Percentiles rank a stretch among this genome's conserved stretches.
phyloP scores from a whole-genome alignment of 1,284 basidiomycete genomes.

The Cutaneotrichosporon sp. region DNA sequence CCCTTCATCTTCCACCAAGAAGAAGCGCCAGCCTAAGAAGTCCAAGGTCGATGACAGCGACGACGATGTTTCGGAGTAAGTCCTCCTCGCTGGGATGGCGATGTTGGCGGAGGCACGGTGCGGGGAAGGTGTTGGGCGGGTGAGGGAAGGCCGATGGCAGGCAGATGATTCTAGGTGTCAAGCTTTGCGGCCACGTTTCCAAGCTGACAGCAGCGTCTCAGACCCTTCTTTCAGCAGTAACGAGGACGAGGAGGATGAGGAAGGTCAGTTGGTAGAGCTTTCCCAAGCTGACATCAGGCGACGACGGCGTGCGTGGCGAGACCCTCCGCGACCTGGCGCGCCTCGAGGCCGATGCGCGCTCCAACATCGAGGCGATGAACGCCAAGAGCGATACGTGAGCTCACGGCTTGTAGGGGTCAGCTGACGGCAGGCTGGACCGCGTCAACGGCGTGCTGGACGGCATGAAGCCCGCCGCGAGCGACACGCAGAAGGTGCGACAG shows the following conservation, averaged over 20 bases:
- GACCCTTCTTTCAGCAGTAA: background rate
- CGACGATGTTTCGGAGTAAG: background rate
- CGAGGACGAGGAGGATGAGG: background rate
- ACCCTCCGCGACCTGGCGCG: background rate
- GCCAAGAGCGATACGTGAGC: background rate
- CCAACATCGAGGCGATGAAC: background rate
- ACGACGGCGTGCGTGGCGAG: background rate
- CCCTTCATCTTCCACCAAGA: background rate
- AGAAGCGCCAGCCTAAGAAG: background rate
- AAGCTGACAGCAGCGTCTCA: background rate
- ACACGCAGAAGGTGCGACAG: background rate
- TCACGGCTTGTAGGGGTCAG: no score
- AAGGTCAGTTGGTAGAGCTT: background rate
- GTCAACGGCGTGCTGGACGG: background rate
- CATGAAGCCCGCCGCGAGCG: background rate
- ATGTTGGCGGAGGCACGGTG: no score
- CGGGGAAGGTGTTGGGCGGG: background rate
- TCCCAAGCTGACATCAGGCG: background rate
- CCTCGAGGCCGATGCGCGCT: background rate
- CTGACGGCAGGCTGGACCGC: constrained; percentile 2
- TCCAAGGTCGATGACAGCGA: background rate
- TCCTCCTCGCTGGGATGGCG: no score
- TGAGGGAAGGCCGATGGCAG: background rate
- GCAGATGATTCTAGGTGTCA: background rate
- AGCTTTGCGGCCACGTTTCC: no score